Percentiles rank a stretch among this genome's conserved stretches.
Conservation (phyloP, 2,329 filamentous ascomycete species). For the Anthostomella pinea region DNA sequence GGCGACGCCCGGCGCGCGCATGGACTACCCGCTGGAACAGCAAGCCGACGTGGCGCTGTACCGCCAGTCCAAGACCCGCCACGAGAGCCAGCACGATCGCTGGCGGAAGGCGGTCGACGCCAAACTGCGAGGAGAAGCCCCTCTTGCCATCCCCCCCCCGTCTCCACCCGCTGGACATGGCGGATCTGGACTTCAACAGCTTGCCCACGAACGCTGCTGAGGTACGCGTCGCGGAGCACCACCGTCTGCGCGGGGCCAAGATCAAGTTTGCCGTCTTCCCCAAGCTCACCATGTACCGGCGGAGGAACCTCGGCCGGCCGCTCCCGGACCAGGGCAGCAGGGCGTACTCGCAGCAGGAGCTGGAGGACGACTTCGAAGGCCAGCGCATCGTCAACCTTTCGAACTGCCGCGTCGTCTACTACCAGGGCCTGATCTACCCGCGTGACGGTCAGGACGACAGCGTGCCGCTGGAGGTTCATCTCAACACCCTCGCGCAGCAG, state of each 20-base stretch:
- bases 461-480: conserved; percentile 17
- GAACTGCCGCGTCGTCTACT: conserved; percentile 28
- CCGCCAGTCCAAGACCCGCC: conserved; percentile 18
- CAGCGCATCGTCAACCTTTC: conserved; percentile 24
- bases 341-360: background rate
- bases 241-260: conserved; percentile 29
- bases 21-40: conserved; percentile 25
- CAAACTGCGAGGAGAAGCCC: conserved; percentile 1
- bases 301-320: conserved; percentile 20
- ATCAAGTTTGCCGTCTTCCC: conserved; percentile 34
- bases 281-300: conserved; percentile 27
- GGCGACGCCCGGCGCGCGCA: conserved; percentile 29
- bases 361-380: conserved; percentile 17
- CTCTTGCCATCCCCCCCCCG: background rate
- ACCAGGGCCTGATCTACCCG: conserved; percentile 31
- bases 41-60: conserved; percentile 25
- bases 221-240: conserved; percentile 12
- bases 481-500: conserved; percentile 1
- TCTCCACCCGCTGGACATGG: background rate
- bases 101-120: conserved; percentile 12
- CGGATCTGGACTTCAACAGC: background rate
- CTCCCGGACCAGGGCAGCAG: background rate
- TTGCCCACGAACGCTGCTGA: conserved; percentile 10
- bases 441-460: conserved; percentile 10
- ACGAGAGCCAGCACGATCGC: conserved; percentile 14